Base-by-base conservation (phyloP, 495 filamentous ascomycete species). In the Xylaria curta region DNA sequence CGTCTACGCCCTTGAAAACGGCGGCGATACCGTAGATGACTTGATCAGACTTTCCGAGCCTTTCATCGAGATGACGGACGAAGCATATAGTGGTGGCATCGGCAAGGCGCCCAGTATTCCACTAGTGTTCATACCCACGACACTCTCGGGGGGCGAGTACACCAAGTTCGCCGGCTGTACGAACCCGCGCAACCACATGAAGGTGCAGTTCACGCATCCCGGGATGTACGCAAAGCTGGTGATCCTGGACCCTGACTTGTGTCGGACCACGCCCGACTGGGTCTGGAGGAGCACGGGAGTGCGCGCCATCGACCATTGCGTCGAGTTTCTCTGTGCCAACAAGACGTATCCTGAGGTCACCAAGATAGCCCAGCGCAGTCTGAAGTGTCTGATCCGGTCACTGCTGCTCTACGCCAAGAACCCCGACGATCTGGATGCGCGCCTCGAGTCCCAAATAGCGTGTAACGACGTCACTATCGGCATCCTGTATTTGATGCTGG, bases 201-300 rank as follows among this genome's bases (percentile, higher is more conserved):
- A 92, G 77, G 78, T 84, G 65, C 81, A 79, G 68, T 90, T 91
- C 68, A 69, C 79, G 21, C 74, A 83, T 21, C 85, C 85, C 0
- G 74, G 77, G 19, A 83, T 84, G 31, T 84, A 81, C 6, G 84
- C 90, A 0, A 73, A 84, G 44, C 78, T 92, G 46, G 78, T 91
- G 21, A 88, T 91, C 65, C 83, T 90, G 3, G 89, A 91, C 74
- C 87, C 89, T 0, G 81, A 81, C 17, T 80, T 92, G 3, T 83
- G 82, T 1, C 69, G 80, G 17, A 86, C 86, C 1, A 89, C 90
- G 0, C 90, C 90, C 0, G 82, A 85, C 59, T 81, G 81, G 24
- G 83, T 91, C 46, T 92, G 89, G 90, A 76, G 91, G 8, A 86
- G 85, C 42, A 89, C 87, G 2, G 90, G 90, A 1, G 81, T 92